Evolutionary conservation across 2,329 filamentous ascomycete genomes (phyloP), one percentile per base, ranked within the genome.

Genomic region (Aspergillus sp.): DNA sequence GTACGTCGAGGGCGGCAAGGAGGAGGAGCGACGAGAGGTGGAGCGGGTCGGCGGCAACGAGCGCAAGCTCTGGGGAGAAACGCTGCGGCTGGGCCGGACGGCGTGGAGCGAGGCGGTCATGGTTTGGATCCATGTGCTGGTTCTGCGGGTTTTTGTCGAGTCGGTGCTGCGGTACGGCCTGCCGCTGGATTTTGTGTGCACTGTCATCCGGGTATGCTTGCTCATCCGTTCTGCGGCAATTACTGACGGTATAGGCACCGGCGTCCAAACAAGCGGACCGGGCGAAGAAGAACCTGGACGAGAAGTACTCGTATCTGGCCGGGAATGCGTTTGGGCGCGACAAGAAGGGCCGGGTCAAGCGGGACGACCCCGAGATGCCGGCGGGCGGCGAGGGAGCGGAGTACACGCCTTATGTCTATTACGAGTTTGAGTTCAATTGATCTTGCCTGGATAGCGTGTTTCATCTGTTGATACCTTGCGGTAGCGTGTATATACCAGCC

Each of bases 321-420:
- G 91, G 91, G 34, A 96, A 96, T 51, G 91, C 91, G 0, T 86
- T 96, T 48, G 84, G 84, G 10, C 73, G 84, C 38, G 91, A 98
- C 67, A 95, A 93, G 73, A 88, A 89, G 53, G 91, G 91, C 15
- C 79, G 84, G 44, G 79, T 91, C 46, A 82, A 82, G 53, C 93
- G 93, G 61, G 91, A 98, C 54, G 89, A 96, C 51, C 78, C 82
- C 24, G 89, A 96, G 48, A 83, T 95, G 74, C 84, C 86, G 25
- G 80, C 82, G 3, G 80, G 80, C 3, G 61, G 68, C 20, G 73
- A 75, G 26, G 77, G 79, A 33, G 71, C 75, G 47, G 86, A 95
- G 58, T 98, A 96, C 67, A 91, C 86, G 39, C 82, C 91, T 25
- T 98, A 93, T 63, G 91, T 96, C 55, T 95, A 88, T 68, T 98